A percentile compares a stretch with the other conserved stretches of the same genome.
These are phyloP conservation scores for Calonectria pteridis DNA, from an alignment of 2,329 filamentous ascomycete genomes.

Conservation along the genomic window DNA sequence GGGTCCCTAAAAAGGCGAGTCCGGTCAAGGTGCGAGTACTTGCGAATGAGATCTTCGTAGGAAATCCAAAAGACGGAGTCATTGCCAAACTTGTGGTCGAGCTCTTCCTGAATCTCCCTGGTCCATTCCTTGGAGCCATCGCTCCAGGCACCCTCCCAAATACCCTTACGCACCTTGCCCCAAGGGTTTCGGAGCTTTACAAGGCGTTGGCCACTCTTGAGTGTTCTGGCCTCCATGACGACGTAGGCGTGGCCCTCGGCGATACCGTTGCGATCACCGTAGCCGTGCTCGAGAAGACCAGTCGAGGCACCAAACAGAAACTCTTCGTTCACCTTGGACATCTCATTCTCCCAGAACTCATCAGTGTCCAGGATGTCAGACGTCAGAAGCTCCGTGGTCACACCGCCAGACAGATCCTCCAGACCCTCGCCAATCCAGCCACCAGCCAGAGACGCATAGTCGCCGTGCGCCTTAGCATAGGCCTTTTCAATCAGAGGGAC, in stretches of 20 bases:
- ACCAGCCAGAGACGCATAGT: conserved; percentile 78
- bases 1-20: conserved; percentile 70
- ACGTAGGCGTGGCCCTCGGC: conserved; percentile 71
- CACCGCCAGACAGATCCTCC: conserved; percentile 74
- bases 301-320: conserved; percentile 82
- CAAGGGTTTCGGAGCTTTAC: conserved; percentile 72
- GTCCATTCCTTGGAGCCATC: conserved; percentile 74
- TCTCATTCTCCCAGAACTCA: conserved; percentile 85
- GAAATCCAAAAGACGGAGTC: conserved; percentile 75
- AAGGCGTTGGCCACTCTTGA: conserved; percentile 66
- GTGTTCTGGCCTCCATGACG: conserved; percentile 68
- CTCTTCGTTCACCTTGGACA: conserved; percentile 83
- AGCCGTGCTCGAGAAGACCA: conserved; percentile 73
- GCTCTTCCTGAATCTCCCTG: conserved; percentile 67
- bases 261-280: conserved; percentile 70
- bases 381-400: conserved; percentile 76
- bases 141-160: conserved; percentile 71
- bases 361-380: conserved; percentile 83
- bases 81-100: conserved; percentile 70
- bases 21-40: conserved; percentile 72
- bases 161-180: conserved; percentile 68
- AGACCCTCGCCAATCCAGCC: conserved; percentile 76
- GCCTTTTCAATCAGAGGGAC: conserved; percentile 85
- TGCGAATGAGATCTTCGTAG: conserved; percentile 72
- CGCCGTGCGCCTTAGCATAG: conserved; percentile 86